Percentiles rank a stretch among this genome's conserved stretches.
Evolutionary conservation across 2,329 filamentous ascomycete genomes (phyloP).

Genomic region (Fusarium scirpi): DNA sequence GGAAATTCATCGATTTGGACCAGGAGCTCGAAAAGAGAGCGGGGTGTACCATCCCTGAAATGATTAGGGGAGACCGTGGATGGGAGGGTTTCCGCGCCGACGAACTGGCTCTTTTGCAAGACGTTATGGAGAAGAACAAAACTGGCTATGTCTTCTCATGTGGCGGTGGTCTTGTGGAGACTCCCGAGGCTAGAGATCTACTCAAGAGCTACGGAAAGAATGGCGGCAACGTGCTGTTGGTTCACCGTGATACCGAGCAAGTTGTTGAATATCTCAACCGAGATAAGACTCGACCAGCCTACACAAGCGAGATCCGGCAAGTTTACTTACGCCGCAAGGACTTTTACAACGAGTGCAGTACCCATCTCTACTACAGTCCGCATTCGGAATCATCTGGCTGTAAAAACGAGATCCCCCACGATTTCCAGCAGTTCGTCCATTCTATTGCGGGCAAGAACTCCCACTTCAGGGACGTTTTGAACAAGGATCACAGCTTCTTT

Average conservation of each 20-base stretch:
- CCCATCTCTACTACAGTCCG: constrained; percentile 91
- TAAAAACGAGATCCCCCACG: constrained; percentile 48
- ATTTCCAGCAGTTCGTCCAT: constrained; percentile 56
- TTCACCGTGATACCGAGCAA: constrained; percentile 88
- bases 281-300: constrained; percentile 92
- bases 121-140: constrained; percentile 79
- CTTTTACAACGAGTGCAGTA: constrained; percentile 94
- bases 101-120: constrained; percentile 79
- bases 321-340: constrained; percentile 91
- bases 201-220: constrained; percentile 78
- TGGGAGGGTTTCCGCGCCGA: constrained; percentile 90
- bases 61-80: constrained; percentile 77
- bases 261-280: constrained; percentile 89
- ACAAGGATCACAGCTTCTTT: constrained; percentile 85
- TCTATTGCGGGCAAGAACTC: constrained; percentile 55
- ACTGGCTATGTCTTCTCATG: constrained; percentile 89
- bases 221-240: constrained; percentile 86
- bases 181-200: constrained; percentile 79
- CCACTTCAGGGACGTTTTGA: constrained; percentile 58
- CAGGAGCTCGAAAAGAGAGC: constrained; percentile 82
- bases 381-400: constrained; percentile 55
- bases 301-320: constrained; percentile 89
- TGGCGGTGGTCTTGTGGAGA: constrained; percentile 93
- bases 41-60: constrained; percentile 84
- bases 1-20: constrained; percentile 88